A percentile compares a stretch with the other conserved stretches of the same genome.
Conservation (phyloP, 2,329 filamentous ascomycete species). For the Botrytis deweyae region DNA sequence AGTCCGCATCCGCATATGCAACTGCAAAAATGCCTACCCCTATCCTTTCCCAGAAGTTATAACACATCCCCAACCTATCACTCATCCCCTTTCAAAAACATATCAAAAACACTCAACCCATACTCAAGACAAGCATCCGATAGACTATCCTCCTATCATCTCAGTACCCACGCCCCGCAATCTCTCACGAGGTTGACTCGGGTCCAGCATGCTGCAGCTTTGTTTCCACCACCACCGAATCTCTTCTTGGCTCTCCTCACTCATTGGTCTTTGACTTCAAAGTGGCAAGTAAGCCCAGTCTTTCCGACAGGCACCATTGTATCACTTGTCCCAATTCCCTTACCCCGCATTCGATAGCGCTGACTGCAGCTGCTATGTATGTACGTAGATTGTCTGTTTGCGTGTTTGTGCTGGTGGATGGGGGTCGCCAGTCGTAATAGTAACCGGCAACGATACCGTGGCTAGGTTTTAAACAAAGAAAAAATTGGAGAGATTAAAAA, state of each 20-base stretch:
- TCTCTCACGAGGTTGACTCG: neutral
- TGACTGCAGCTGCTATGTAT: neutral
- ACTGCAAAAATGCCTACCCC: neutral
- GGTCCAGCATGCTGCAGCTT: conserved; percentile 4
- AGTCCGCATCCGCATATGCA: neutral
- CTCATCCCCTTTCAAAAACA: too few species aligned
- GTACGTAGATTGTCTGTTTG: neutral
- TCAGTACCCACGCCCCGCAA: neutral
- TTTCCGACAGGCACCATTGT: neutral
- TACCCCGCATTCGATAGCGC: conserved; percentile 9
- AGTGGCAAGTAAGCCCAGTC: neutral
- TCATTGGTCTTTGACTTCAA: neutral
- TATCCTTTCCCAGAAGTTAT: neutral
- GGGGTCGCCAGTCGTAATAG: neutral
- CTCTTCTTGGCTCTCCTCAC: neutral
- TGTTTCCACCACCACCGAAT: neutral
- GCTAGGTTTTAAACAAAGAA: neutral
- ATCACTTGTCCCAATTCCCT: neutral
- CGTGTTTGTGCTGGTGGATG: neutral
- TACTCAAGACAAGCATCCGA: neutral
- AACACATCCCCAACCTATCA: neutral
- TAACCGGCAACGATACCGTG: neutral
- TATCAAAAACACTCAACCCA: neutral
- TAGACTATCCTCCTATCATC: neutral
- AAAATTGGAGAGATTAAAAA: neutral